phyloP scores from a whole-genome alignment of 2,329 filamentous ascomycete genomes.

The Blastomyces parvus region DNA sequence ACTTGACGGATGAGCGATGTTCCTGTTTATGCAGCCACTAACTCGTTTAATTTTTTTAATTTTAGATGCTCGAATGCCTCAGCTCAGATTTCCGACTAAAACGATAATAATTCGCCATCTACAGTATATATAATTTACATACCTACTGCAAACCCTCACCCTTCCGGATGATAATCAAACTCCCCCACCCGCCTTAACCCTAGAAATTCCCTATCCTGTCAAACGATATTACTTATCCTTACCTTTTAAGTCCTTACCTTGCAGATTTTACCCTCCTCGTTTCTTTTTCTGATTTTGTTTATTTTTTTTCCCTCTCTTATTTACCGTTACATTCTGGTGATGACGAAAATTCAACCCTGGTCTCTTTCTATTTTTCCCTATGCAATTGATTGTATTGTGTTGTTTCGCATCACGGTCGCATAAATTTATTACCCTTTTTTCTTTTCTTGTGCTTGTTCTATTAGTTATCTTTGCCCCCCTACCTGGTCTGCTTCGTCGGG shows the following conservation, averaged over 20 bases:
- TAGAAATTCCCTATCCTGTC: neutral
- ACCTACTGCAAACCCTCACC: neutral
- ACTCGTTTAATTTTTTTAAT: constrained; percentile 9
- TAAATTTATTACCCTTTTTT: neutral
- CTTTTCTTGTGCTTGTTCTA: neutral
- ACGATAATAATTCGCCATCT: constrained; percentile 7
- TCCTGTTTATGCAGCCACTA: constrained; percentile 11
- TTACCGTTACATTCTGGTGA: neutral
- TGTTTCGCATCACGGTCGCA: neutral
- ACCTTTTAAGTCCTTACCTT: too few species aligned
- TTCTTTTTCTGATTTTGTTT: neutral
- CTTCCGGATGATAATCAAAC: neutral
- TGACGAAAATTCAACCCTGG: neutral
- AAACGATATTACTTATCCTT: neutral
- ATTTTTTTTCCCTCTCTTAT: neutral
- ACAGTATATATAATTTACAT: neutral
- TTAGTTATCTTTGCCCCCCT: neutral
- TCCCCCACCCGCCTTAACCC: neutral
- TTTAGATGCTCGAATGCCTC: constrained; percentile 31
- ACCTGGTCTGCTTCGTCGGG: neutral
- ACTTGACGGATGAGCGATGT: neutral
- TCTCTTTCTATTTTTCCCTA: neutral
- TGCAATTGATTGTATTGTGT: neutral
- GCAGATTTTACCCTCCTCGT: too few species aligned
- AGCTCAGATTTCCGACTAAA: constrained; percentile 28